Evolutionary conservation across 371 early-diverging fungal genomes (phyloP), one percentile per base, ranked within the genome.

Genomic region (Capillidium rhysosporum): DNA sequence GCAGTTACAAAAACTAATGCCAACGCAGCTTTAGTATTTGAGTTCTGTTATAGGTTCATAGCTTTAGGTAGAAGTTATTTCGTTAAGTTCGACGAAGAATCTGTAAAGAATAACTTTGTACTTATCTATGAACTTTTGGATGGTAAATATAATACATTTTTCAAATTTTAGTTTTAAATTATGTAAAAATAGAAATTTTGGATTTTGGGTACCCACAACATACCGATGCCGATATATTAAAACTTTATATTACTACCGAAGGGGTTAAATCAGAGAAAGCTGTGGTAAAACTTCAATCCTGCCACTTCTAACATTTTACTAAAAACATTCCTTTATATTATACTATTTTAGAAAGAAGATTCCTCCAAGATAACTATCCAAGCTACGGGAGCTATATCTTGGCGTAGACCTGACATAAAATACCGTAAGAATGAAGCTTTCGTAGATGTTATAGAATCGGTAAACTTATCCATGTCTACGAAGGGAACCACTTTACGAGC

Each of bases 141-240:
- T 67, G 91, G 89, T 89, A 68, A 58, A 58, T 30, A 28, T 10
- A 7, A 24, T 46, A 31, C 24, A 26, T 4, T 12, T 57, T 43
- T 25, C 29, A 10, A 44, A 43, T 40, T 40, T 52, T 51, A 28
- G 18, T 7, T 10, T 38, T 26, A 20, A 8, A 46, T 21, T 34
- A n/a, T 38, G 20, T 5, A 10, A 21, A 14, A 40, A 18, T 61
- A 86, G 90, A 91, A 70, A 79, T 91, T 28, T 73, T 89, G 47
- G 92, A 91, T 61, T 86, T 87, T 70, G 92, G 92, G 24, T 86
- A 83, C 64, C 92, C 89, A 38, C 92, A 91, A 63, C 84, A 83
- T 59, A 84, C 82, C 41, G 92, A 91, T 57, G 73, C 82, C 12
- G 88, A 89, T 55, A 84, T 86, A 8, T 67, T 91, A 29, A 88